These are phyloP conservation scores for Fusarium algeriense DNA, from an alignment of 2,329 filamentous ascomycete genomes.

Conservation along the genomic window DNA sequence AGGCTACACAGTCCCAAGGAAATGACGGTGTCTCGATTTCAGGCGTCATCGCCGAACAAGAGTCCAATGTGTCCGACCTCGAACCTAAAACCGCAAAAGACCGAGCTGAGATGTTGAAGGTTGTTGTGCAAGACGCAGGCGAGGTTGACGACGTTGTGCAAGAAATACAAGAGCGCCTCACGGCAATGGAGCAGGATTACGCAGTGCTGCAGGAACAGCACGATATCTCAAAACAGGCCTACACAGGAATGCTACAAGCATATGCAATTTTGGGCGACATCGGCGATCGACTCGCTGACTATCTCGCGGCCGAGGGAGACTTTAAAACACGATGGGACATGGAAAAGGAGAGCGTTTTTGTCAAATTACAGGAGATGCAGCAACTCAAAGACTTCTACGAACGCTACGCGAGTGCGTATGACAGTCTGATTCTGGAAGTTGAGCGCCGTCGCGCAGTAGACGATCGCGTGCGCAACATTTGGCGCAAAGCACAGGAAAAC, in stretches of 20 bases:
- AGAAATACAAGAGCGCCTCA: slow-evolving; percentile 80
- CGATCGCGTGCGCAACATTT: slow-evolving; percentile 78
- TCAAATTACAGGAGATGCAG: slow-evolving; percentile 80
- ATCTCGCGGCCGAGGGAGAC: slow-evolving; percentile 73
- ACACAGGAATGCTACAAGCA: slow-evolving; percentile 70
- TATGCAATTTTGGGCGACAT: slow-evolving; percentile 77
- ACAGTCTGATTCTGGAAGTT: slow-evolving; percentile 85
- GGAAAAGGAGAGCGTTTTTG: slow-evolving; percentile 76
- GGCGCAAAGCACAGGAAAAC: slow-evolving; percentile 81
- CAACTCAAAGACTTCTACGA: slow-evolving; percentile 86
- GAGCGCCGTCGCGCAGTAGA: slow-evolving; percentile 80
- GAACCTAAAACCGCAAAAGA: slow-evolving; percentile 82
- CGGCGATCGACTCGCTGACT: slow-evolving; percentile 72
- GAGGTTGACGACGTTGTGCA: slow-evolving; percentile 75
- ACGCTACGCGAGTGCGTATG: slow-evolving; percentile 86
- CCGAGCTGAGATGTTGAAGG: slow-evolving; percentile 82
- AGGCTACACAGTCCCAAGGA: slow-evolving; percentile 65
- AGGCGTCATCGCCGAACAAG: slow-evolving; percentile 72
- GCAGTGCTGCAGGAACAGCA: slow-evolving; percentile 73
- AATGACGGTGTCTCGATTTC: slow-evolving; percentile 71
- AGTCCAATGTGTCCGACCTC: slow-evolving; percentile 63
- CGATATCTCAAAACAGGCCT: slow-evolving; percentile 61
- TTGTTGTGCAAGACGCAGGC: slow-evolving; percentile 78
- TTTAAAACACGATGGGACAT: slow-evolving; percentile 78
- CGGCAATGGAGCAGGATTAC: slow-evolving; percentile 81